Evolutionary conservation across 78 protist species (phyloP).

Genomic region (Dictyostelium firmibasis): DNA sequence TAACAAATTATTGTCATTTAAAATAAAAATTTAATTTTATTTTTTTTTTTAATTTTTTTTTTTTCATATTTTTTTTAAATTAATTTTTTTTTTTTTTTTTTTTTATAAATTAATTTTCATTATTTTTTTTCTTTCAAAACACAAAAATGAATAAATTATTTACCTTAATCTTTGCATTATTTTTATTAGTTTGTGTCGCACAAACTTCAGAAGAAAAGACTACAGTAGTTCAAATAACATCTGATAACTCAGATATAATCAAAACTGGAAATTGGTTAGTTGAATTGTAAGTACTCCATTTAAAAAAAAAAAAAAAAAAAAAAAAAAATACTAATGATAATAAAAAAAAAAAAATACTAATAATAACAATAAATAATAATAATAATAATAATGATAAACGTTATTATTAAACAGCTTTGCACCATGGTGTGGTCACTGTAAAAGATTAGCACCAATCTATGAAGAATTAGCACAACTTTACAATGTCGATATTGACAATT

Average conservation of each 20-base stretch:
- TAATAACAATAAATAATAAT: neutral
- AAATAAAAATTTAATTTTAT: neutral
- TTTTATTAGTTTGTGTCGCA: neutral
- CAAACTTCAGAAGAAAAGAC: neutral
- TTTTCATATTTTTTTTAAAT: too few species aligned
- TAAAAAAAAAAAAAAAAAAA: neutral
- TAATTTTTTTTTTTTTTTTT: neutral
- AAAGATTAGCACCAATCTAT: constrained; percentile 87
- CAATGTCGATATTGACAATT: neutral
- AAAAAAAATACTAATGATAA: neutral
- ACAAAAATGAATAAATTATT: neutral
- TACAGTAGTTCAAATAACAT: constrained; percentile 3
- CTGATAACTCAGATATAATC: neutral
- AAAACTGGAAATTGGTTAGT: constrained; percentile 14
- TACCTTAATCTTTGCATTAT: neutral
- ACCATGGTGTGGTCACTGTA: constrained; percentile 96
- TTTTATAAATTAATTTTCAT: neutral
- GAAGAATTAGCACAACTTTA: constrained; percentile 76
- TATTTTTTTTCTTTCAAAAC: neutral
- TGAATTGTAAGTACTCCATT: neutral
- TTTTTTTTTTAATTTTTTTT: neutral
- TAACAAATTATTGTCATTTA: too few species aligned
- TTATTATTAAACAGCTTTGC: too few species aligned
- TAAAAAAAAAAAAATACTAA: neutral
- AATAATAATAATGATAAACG: too few species aligned